phyloP scores from a whole-genome alignment of 164 flowering plant species.

The Cinnamomum chago region DNA sequence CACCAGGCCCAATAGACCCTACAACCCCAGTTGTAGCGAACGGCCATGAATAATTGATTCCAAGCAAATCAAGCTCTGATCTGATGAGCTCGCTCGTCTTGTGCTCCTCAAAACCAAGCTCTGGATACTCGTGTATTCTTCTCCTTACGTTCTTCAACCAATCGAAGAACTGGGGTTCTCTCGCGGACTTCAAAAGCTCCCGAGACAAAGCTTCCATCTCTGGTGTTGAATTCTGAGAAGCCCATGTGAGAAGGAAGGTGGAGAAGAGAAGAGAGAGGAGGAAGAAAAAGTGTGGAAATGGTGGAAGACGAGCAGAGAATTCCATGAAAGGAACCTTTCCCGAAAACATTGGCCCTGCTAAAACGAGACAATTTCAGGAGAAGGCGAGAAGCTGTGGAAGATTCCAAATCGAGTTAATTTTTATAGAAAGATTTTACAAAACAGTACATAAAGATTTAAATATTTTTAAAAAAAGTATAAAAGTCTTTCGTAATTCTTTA shows the following conservation, averaged over 20 bases:
- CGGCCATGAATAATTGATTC: slow-evolving; percentile 61
- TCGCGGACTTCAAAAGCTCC: slow-evolving; percentile 47
- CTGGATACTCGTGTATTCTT: slow-evolving; percentile 64
- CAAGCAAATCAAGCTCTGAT: slow-evolving; percentile 57
- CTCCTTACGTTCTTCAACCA: slow-evolving; percentile 65
- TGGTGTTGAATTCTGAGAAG: slow-evolving; percentile 5
- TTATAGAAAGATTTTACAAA: no score
- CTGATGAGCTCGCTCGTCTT: slow-evolving; percentile 54
- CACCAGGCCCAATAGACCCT: slow-evolving; percentile 57
- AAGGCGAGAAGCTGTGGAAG: no score
- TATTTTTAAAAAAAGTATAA: no score
- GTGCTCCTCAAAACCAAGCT: slow-evolving; percentile 61
- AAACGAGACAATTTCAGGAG: no score
- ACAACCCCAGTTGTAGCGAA: slow-evolving; percentile 69
- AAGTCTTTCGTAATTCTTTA: no score
- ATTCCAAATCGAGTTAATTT: no score
- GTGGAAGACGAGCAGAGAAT: background rate
- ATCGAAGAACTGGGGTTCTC: slow-evolving; percentile 37
- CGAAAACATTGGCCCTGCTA: no score
- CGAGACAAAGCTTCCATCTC: slow-evolving; percentile 8
- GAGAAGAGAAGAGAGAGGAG: background rate
- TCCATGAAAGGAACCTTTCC: background rate
- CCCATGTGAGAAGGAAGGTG: slow-evolving; percentile 7
- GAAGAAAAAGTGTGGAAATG: background rate
- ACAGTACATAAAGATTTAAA: no score